Base-by-base conservation (phyloP, 257 asterid genomes). In the Solanum tarapatanum region DNA sequence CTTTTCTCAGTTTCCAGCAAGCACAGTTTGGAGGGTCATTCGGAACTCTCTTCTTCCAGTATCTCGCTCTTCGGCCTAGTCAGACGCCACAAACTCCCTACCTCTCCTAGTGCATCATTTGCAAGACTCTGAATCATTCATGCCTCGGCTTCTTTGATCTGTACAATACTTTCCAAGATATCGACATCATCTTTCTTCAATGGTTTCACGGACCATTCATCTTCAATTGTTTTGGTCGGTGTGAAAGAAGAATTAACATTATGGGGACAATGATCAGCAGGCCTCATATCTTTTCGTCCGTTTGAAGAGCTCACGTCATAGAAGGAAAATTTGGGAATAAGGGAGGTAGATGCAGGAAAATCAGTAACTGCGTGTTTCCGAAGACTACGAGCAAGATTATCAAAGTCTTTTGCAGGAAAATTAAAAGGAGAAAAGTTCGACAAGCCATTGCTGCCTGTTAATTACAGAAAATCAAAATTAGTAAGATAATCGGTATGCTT, bases 201-300 rank as follows among this genome's bases (percentile, higher is more conserved):
- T 8, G 90, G 94, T 91, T 97, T 97, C 76, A 97, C 95, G 0
- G 99, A 95, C 99, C 99, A 97, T 89, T 95, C 98, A 35, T 97
- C 99, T 92, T 93, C 94, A 51, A 96, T 88, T 28, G 89, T 87
- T 90, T 93, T 92, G 60, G 91, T 87, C 30, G 83, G 88, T 90
- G 84, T 87, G 64, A 77, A 75, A 14, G 94, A 87, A 80, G 86
- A 35, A 23, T 92, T 92, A 62, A 88, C 26, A 41, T 87, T 92
- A 12, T 92, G 91, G 36, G 26, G 80, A 33, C 90, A 91, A 87
- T 92, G 92, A 84, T 92, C 93, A 26, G 89, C 86, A 26, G 93
- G 92, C 41, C 69, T 84, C 7, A 90, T 82, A 36, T 90, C 89
- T 39, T 88, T 90, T 17, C 74, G 79, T 66, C 91, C 13, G 12